These are phyloP conservation scores for Fusarium sp. DNA, from an alignment of 2,329 filamentous ascomycete genomes.

Conservation along the genomic window DNA sequence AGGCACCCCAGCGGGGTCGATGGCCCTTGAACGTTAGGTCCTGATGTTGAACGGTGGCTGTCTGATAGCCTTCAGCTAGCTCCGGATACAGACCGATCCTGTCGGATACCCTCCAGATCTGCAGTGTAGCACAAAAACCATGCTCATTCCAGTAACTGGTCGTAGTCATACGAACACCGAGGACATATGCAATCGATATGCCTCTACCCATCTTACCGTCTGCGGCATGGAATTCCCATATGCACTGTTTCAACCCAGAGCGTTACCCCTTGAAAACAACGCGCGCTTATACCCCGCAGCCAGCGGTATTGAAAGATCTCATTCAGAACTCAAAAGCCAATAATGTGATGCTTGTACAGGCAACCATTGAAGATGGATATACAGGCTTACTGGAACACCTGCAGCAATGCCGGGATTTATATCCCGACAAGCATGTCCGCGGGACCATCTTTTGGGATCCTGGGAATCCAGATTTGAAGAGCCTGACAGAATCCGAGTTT, in stretches of 20 bases:
- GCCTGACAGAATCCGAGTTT: neutral
- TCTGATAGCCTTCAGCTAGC: neutral
- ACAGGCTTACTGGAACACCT: neutral
- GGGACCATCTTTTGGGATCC: conserved; percentile 9
- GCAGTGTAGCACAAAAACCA: neutral
- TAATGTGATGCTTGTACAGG: conserved; percentile 15
- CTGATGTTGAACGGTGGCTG: neutral
- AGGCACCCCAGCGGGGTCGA: too few species aligned
- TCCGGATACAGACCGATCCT: neutral
- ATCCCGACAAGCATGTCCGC: neutral
- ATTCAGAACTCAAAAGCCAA: neutral
- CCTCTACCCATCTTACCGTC: rapidly evolving
- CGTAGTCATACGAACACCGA: neutral
- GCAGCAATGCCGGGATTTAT: neutral
- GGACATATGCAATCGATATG: neutral
- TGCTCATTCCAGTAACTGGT: neutral
- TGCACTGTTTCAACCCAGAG: conserved; percentile 10
- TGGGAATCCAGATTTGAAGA: neutral
- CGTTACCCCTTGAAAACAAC: neutral
- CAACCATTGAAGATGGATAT: conserved; percentile 11
- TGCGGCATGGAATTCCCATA: conserved; percentile 1
- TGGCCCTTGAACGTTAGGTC: neutral
- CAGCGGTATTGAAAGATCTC: neutral
- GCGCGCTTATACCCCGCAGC: conserved; percentile 3
- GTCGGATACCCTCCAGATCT: neutral